Evolutionary conservation across 331 rosid genomes (phyloP).

Genomic region (Cydonia oblonga): DNA sequence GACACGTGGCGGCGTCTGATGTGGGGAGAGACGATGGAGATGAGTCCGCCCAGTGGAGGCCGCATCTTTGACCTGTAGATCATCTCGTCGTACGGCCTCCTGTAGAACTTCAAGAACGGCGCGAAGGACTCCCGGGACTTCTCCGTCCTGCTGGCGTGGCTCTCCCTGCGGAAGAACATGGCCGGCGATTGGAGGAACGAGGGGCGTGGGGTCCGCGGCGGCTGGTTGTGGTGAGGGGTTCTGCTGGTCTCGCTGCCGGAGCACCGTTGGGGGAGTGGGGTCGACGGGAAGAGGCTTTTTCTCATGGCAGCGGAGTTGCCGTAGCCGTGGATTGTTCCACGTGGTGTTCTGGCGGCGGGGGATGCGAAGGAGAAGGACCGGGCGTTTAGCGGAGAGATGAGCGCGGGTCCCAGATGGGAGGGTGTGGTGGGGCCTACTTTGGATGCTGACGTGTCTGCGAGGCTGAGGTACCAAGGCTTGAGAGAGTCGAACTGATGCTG

Average conservation of each 20-base stretch:
- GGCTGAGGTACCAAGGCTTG: constrained; percentile 92
- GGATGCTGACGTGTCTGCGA: constrained; percentile 69
- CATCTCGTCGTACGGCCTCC: constrained; percentile 89
- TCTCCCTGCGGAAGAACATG: constrained; percentile 54
- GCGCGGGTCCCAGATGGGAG: constrained; percentile 48
- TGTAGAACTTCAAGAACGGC: constrained; percentile 61
- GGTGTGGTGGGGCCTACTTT: constrained; percentile 71
- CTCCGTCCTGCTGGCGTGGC: constrained; percentile 52
- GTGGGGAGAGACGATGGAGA: constrained; percentile 72
- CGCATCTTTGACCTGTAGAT: constrained; percentile 87
- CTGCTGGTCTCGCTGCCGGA: constrained; percentile 6
- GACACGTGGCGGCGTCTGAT: constrained; percentile 85
- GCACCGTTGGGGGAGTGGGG: constrained; percentile 70
- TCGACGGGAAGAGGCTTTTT: constrained; percentile 67
- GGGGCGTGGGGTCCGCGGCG: constrained; percentile 46
- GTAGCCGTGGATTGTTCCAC: constrained; percentile 18
- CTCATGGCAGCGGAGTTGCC: constrained; percentile 24
- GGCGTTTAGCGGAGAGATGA: constrained; percentile 79
- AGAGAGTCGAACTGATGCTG: constrained; percentile 72
- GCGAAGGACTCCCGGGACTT: constrained; percentile 58
- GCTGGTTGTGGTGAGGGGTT: constrained; percentile 9
- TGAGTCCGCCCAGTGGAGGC: constrained; percentile 94
- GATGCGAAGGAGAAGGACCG: constrained; percentile 90
- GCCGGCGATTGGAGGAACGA: constrained; percentile 94
- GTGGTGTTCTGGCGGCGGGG: constrained; percentile 52